A percentile compares a stretch with the other conserved stretches of the same genome.
These are phyloP conservation scores for Somion occarium DNA, from an alignment of 1,284 basidiomycete genomes.

Conservation along the genomic window DNA sequence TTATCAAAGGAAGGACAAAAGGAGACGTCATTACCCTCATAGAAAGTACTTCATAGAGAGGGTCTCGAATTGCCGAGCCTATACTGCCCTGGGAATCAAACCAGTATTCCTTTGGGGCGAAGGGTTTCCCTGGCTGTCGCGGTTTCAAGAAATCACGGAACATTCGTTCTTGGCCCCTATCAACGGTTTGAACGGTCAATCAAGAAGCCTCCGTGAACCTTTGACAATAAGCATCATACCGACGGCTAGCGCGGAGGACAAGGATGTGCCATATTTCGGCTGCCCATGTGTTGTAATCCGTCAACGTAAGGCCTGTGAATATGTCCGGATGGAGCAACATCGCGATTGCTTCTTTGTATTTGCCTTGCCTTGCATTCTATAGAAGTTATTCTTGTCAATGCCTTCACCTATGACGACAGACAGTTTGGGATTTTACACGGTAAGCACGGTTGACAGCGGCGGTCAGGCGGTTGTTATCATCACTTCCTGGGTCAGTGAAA, in stretches of 20 bases:
- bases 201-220: not conserved
- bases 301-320: slow-evolving; percentile 61
- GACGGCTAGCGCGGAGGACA: slow-evolving; percentile 58
- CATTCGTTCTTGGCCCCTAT: slow-evolving; percentile 57
- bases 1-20: not conserved
- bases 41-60: slow-evolving; percentile 58
- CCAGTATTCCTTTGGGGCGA: slow-evolving; percentile 51
- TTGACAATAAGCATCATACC: slow-evolving; percentile 37
- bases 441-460: slow-evolving; percentile 61
- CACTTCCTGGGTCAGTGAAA: slow-evolving; percentile 52
- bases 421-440: slow-evolving; percentile 43
- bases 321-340: slow-evolving; percentile 61
- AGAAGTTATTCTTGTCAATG: not conserved
- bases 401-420: not conserved
- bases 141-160: slow-evolving; percentile 61
- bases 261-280: slow-evolving; percentile 73
- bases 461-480: slow-evolving; percentile 57
- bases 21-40: slow-evolving; percentile 40
- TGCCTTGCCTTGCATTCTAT: slow-evolving; percentile 66
- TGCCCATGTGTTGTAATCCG: slow-evolving; percentile 67
- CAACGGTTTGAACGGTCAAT: not conserved
- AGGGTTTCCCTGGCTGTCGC: slow-evolving; percentile 46
- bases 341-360: slow-evolving; percentile 56
- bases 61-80: slow-evolving; percentile 52
- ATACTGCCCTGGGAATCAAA: slow-evolving; percentile 16